Percentiles rank a stretch among this genome's conserved stretches.
Evolutionary conservation across 176 grass and related monocot genomes (phyloP).

Genomic region (Ampelocalamus luodianensis): DNA sequence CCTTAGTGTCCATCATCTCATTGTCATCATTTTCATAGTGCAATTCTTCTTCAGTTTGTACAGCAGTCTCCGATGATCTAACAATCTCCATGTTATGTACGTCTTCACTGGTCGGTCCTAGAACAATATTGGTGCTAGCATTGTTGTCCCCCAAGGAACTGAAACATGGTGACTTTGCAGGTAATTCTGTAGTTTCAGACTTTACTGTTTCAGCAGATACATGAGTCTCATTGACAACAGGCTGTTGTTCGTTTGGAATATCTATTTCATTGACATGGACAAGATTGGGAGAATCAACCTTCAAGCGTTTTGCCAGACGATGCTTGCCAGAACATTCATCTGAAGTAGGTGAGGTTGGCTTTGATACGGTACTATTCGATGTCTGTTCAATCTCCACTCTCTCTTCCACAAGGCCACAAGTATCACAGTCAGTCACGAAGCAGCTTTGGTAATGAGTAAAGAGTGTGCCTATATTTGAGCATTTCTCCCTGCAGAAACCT

Average conservation of each 20-base stretch:
- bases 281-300: conserved; percentile 40
- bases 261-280: conserved; percentile 37
- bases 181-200: conserved; percentile 43
- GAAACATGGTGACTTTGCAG: conserved; percentile 33
- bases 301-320: conserved; percentile 54
- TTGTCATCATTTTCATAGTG: conserved; percentile 26
- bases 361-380: conserved; percentile 52
- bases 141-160: conserved; percentile 36
- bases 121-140: conserved; percentile 13
- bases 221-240: conserved; percentile 32
- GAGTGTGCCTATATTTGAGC: conserved; percentile 37
- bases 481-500: conserved; percentile 42
- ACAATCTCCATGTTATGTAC: conserved; percentile 23
- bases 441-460: conserved; percentile 38
- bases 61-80: conserved; percentile 5
- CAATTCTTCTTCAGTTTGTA: conserved; percentile 38
- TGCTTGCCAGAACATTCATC: conserved; percentile 50
- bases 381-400: conserved; percentile 43
- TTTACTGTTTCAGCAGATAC: conserved; percentile 31
- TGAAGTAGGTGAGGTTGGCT: conserved; percentile 52
- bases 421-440: conserved; percentile 35
- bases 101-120: conserved; percentile 17
- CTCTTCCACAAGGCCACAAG: conserved; percentile 49
- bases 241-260: conserved; percentile 29
- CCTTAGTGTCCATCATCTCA: conserved; percentile 34